phyloP scores from a whole-genome alignment of 805 yeast genomes.

The Yarrowia osloensis region DNA sequence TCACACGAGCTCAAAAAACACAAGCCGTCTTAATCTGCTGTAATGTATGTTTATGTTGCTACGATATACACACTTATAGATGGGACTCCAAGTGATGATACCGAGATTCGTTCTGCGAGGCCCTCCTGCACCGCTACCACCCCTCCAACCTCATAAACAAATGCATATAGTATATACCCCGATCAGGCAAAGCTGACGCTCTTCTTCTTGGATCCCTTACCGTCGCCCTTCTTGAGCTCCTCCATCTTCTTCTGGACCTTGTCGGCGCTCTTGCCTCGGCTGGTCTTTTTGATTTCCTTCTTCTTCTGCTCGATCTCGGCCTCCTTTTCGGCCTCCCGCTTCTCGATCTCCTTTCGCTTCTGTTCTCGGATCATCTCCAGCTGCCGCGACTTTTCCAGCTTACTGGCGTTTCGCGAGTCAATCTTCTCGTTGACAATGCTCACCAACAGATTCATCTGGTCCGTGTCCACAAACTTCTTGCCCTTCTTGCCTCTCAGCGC shows the following conservation, averaged over 20 bases:
- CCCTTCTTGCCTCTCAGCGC: conserved; percentile 71
- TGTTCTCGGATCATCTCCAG: conserved; percentile 87
- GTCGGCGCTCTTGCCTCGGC: conserved; percentile 57
- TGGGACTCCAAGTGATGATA: no score
- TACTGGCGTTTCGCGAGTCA: conserved; percentile 80
- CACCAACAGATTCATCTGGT: conserved; percentile 72
- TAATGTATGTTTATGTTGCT: no score
- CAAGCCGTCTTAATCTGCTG: no score
- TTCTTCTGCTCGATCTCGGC: conserved; percentile 75
- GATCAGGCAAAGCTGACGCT: conserved; percentile 10
- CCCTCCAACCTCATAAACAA: no score
- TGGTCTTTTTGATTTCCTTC: conserved; percentile 66
- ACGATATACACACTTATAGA: no score
- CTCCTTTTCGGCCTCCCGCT: conserved; percentile 71
- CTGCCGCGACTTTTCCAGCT: conserved; percentile 84
- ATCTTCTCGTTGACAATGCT: conserved; percentile 79
- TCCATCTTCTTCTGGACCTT: neutral
- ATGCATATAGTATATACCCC: conserved; percentile 7
- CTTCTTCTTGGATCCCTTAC: neutral
- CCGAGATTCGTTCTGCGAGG: no score
- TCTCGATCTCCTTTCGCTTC: conserved; percentile 82
- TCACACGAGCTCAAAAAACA: no score
- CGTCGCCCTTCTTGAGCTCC: neutral
- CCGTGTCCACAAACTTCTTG: conserved; percentile 52
- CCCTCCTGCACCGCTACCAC: no score